Evolutionary conservation across 257 asterid genomes (phyloP), one percentile per base, ranked within the genome.

Genomic region (Datura wrightii): DNA sequence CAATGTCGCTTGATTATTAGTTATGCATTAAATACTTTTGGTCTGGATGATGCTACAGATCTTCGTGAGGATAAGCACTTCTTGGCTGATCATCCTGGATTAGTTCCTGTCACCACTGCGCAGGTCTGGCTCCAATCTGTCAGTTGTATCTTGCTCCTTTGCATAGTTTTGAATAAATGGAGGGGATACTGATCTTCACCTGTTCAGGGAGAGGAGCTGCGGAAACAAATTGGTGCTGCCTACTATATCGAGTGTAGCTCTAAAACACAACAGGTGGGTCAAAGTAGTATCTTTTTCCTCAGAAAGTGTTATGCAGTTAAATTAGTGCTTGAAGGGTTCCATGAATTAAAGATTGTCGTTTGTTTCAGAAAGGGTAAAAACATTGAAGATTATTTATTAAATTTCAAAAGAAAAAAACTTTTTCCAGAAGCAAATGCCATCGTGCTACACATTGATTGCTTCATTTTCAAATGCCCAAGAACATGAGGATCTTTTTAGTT

Each of bases 161-260:
- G 24, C 82, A 52, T 34, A 34, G 42, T 15, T 78, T 78, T 78
- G 82, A 78, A 52, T 78, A 52, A 78, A 78, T 52, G 82, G 44
- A 34, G 19, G 48, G 63, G n/a, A 63, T 58, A 67, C 80, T 76
- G 79, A 74, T 58, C 41, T 71, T 36, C 83, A 31, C 44, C 54
- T 84, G n/a, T 85, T 86, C 86, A 96, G 98, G 99, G 99, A 6
- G 98, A 96, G 91, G 99, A 94, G 90, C 98, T 96, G 34, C 94
- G 99, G 8, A 94, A 90, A 88, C 95, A 92, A 80, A 92, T 96
- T 72, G 98, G 98, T 31, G 98, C 98, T 4, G 82, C 96, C 31
- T 92, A 92, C 88, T 96, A 96, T 86, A 91, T 96, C 13, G 99
- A 96, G 80, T 96, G 99, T 90, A 96, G 99, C 90, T 93, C 99